A percentile compares a stretch with the other conserved stretches of the same genome.
Conservation (phyloP, 805 yeast genomes). For the Starmerella bombi region DNA sequence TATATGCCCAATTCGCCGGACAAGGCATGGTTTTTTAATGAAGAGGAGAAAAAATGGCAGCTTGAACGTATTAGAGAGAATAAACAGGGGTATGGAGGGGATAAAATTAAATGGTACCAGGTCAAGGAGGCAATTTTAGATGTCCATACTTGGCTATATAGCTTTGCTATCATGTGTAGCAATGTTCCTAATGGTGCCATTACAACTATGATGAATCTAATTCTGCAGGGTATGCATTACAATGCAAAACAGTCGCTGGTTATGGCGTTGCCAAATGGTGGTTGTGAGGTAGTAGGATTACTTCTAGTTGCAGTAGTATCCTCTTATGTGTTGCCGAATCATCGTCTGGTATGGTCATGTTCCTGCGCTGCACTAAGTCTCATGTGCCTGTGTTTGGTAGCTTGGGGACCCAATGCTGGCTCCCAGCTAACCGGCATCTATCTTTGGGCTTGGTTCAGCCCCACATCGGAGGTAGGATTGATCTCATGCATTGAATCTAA, state of each 20-base stretch:
- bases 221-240: slow-evolving; percentile 35
- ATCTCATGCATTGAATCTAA: slow-evolving; percentile 32
- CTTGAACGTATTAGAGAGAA: slow-evolving; percentile 42
- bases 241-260: slow-evolving; percentile 31
- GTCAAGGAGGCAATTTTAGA: slow-evolving; percentile 40
- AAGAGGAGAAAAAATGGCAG: slow-evolving; percentile 35
- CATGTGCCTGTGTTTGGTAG: slow-evolving; percentile 14
- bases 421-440: slow-evolving; percentile 16
- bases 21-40: slow-evolving; percentile 25
- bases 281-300: slow-evolving; percentile 28
- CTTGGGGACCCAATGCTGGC: slow-evolving; percentile 19
- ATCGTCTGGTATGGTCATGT: slow-evolving; percentile 12
- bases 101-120: slow-evolving; percentile 42
- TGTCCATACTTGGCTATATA: slow-evolving; percentile 37
- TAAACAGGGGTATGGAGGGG: slow-evolving; percentile 48
- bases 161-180: slow-evolving; percentile 31
- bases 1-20: slow-evolving; percentile 50
- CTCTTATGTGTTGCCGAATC: slow-evolving; percentile 1
- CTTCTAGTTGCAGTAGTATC: slow-evolving; percentile 9
- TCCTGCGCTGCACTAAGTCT: slow-evolving; percentile 6
- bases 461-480: slow-evolving; percentile 10
- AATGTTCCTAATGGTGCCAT: slow-evolving; percentile 45
- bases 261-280: slow-evolving; percentile 35
- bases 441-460: slow-evolving; percentile 9
- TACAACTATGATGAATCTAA: slow-evolving; percentile 37